Conservation (phyloP, 805 yeast genomes). For the Yamadazyma ubonensis region DNA sequence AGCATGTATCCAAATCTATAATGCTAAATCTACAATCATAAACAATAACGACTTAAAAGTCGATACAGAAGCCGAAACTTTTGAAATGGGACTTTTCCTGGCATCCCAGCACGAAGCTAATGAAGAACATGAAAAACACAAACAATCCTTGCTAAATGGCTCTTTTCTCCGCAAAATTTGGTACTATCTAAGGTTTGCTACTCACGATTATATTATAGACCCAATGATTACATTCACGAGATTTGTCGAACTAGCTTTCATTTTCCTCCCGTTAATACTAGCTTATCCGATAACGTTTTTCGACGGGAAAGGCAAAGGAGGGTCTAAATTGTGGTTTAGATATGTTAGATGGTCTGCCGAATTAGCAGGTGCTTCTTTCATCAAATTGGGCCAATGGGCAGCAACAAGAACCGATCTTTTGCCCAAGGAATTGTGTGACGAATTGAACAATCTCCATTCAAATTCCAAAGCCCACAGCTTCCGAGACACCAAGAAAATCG, state of each 20-base stretch:
- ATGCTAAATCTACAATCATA: constrained; percentile 10
- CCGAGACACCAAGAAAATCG: constrained; percentile 53
- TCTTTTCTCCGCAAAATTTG: constrained; percentile 29
- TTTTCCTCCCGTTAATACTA: constrained; percentile 70
- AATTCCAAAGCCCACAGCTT: constrained; percentile 75
- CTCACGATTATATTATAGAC: constrained; percentile 59
- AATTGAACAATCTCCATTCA: constrained; percentile 76
- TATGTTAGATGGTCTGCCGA: constrained; percentile 68
- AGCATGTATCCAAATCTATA: constrained; percentile 10
- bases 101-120: constrained; percentile 59
- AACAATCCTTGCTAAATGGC: constrained; percentile 25
- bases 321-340: constrained; percentile 70
- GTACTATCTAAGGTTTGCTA: constrained; percentile 40
- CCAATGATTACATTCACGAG: constrained; percentile 69
- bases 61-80: constrained; percentile 56
- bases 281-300: constrained; percentile 63
- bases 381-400: constrained; percentile 97
- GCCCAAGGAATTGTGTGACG: constrained; percentile 73
- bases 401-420: constrained; percentile 95
- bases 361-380: constrained; percentile 87
- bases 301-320: constrained; percentile 49
- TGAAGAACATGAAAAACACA: constrained; percentile 31
- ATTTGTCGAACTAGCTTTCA: constrained; percentile 60
- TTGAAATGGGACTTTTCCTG: constrained; percentile 61
- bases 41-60: constrained; percentile 45